Percentiles rank a stretch among this genome's conserved stretches.
Evolutionary conservation across 805 yeast genomes (phyloP).

Genomic region (Metschnikowia corniflorae): DNA sequence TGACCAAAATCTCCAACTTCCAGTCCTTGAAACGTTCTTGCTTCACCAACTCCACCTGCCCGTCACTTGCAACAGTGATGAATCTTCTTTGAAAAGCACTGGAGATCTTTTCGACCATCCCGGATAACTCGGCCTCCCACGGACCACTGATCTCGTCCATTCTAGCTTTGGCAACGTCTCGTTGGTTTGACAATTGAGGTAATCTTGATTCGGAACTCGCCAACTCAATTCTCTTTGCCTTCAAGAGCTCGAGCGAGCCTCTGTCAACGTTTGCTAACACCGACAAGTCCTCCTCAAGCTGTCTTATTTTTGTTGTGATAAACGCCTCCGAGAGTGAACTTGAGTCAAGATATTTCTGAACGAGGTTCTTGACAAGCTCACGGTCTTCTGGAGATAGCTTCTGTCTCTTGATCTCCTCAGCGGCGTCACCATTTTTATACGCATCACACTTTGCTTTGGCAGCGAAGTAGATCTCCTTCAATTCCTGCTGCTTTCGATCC

Average conservation of each 20-base stretch:
- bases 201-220: slow-evolving; percentile 32
- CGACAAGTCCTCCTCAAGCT: slow-evolving; percentile 45
- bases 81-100: slow-evolving; percentile 64
- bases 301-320: slow-evolving; percentile 39
- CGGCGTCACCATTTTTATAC: slow-evolving; percentile 40
- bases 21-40: slow-evolving; percentile 63
- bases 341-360: slow-evolving; percentile 32
- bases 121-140: slow-evolving; percentile 65
- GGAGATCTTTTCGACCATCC: slow-evolving; percentile 55
- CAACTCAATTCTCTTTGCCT: slow-evolving; percentile 32
- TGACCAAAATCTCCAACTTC: slow-evolving; percentile 79
- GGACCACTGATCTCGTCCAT: slow-evolving; percentile 36
- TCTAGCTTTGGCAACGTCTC: slow-evolving; percentile 27
- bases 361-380: slow-evolving; percentile 36
- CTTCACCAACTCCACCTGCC: slow-evolving; percentile 64
- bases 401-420: slow-evolving; percentile 32
- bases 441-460: slow-evolving; percentile 35
- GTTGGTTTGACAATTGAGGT: slow-evolving; percentile 32
- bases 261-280: slow-evolving; percentile 36
- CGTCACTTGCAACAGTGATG: slow-evolving; percentile 76
- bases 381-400: slow-evolving; percentile 39
- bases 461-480: slow-evolving; percentile 30
- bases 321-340: slow-evolving; percentile 36
- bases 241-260: slow-evolving; percentile 39
- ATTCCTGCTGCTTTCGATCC: slow-evolving; percentile 22